Conservation (phyloP, 192 early-diverging fungal genomes). For the Rhizoclosmatium sp. region DNA sequence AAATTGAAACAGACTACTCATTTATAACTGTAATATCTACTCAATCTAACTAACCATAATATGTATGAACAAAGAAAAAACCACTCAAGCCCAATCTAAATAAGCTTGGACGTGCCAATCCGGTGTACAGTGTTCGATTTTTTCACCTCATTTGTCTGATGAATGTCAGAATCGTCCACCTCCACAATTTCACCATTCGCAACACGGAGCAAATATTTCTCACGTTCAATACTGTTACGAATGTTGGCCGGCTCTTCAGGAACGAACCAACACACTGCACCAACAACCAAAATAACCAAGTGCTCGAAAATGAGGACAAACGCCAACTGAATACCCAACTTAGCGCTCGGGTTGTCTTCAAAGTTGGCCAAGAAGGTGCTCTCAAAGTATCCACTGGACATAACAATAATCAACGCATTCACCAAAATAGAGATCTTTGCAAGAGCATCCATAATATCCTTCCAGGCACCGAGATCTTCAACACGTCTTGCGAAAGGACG, state of each 20-base stretch:
- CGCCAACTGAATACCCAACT: slow-evolving; percentile 38
- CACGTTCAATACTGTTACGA: slow-evolving; percentile 34
- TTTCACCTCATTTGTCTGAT: neutral
- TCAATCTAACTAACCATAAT: neutral
- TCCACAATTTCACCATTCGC: slow-evolving; percentile 38
- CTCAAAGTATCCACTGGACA: slow-evolving; percentile 42
- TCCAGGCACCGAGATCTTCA: slow-evolving; percentile 40
- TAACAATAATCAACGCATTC: slow-evolving; percentile 52
- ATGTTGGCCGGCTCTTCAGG: slow-evolving; percentile 46
- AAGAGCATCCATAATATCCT: slow-evolving; percentile 4
- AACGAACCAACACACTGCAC: slow-evolving; percentile 28
- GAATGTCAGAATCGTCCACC: slow-evolving; percentile 25
- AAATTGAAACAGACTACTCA: no score
- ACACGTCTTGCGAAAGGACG: slow-evolving; percentile 39
- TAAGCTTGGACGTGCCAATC: neutral
- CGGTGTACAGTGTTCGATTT: neutral
- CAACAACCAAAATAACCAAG: slow-evolving; percentile 23
- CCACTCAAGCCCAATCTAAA: neutral
- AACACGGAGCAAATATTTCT: slow-evolving; percentile 39
- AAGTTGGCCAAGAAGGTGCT: slow-evolving; percentile 15
- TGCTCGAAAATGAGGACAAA: slow-evolving; percentile 54
- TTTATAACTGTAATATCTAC: no score
- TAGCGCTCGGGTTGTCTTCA: slow-evolving; percentile 12
- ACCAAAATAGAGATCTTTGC: slow-evolving; percentile 31
- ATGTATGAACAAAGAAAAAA: slow-evolving; percentile 15